Evolutionary conservation across 2,329 filamentous ascomycete genomes (phyloP).

Genomic region (Colletotrichum lupini): DNA sequence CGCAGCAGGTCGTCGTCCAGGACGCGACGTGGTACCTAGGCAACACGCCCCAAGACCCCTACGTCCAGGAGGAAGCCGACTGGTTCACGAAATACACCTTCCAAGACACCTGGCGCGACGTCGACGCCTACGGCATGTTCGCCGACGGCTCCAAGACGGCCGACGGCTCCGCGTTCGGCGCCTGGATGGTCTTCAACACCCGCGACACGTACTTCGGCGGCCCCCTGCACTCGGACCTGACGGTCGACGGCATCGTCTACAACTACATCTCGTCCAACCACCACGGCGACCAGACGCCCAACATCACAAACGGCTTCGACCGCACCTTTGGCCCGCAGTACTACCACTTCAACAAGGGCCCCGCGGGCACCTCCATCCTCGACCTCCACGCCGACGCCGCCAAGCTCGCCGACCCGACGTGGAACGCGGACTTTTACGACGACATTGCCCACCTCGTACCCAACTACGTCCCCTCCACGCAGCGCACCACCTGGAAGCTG

Average conservation of each 20-base stretch:
- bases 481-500: constrained; percentile 62
- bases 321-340: constrained; percentile 71
- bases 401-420: constrained; percentile 60
- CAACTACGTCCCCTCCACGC: constrained; percentile 65
- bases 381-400: constrained; percentile 65
- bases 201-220: constrained; percentile 69
- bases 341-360: constrained; percentile 69
- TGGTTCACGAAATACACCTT: constrained; percentile 75
- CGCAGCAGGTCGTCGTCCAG: constrained; percentile 61
- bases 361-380: constrained; percentile 55
- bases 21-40: constrained; percentile 71
- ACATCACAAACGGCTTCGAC: constrained; percentile 71
- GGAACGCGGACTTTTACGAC: constrained; percentile 72
- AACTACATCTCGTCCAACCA: constrained; percentile 70
- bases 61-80: constrained; percentile 63
- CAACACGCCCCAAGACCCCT: constrained; percentile 61
- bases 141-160: constrained; percentile 49
- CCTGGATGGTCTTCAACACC: constrained; percentile 71
- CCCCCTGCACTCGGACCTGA: constrained; percentile 68
- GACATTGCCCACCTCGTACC: constrained; percentile 68
- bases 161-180: constrained; percentile 63
- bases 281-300: constrained; percentile 68
- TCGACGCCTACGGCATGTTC: constrained; percentile 63
- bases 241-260: constrained; percentile 71
- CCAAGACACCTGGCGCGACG: constrained; percentile 63